These are phyloP conservation scores for Aphanomyces invadans DNA, from an alignment of 352 stramenopile species.

Conservation along the genomic window DNA sequence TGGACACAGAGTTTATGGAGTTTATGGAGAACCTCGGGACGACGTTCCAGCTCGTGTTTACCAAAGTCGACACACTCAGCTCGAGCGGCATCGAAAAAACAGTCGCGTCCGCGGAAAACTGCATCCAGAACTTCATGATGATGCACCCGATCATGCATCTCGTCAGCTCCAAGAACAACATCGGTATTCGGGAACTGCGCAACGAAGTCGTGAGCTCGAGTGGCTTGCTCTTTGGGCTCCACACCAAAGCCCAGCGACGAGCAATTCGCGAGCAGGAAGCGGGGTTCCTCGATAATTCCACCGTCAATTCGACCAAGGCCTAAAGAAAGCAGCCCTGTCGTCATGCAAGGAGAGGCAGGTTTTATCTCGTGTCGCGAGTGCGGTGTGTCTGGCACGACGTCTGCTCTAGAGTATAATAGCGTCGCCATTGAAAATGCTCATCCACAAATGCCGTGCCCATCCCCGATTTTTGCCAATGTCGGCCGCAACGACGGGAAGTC, in stretches of 20 bases:
- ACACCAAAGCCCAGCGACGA: slow-evolving; percentile 14
- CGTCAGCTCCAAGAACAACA: slow-evolving; percentile 64
- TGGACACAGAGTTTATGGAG: slow-evolving; percentile 86
- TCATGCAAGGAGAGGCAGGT: too few species aligned
- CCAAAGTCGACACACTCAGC: slow-evolving; percentile 69
- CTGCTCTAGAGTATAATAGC: too few species aligned
- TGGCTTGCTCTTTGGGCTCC: slow-evolving; percentile 33
- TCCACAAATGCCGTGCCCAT: too few species aligned
- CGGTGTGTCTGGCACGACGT: too few species aligned
- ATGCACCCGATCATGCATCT: slow-evolving; percentile 81
- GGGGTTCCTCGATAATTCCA: too few species aligned
- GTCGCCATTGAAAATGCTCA: too few species aligned
- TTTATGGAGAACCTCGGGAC: slow-evolving; percentile 72
- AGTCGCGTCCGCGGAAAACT: slow-evolving; percentile 5
- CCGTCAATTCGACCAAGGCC: too few species aligned
- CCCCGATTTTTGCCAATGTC: too few species aligned
- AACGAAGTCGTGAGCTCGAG: slow-evolving; percentile 62
- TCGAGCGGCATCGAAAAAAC: slow-evolving; percentile 12
- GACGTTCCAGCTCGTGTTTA: slow-evolving; percentile 87
- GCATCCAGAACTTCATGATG: slow-evolving; percentile 30
- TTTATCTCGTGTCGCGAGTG: too few species aligned
- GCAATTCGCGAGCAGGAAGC: slow-evolving; percentile 3
- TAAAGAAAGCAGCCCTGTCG: too few species aligned
- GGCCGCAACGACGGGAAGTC: too few species aligned
- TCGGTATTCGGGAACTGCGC: slow-evolving; percentile 69